Conservation (phyloP, 257 asterid genomes). For the Nicotiana tabacum region DNA sequence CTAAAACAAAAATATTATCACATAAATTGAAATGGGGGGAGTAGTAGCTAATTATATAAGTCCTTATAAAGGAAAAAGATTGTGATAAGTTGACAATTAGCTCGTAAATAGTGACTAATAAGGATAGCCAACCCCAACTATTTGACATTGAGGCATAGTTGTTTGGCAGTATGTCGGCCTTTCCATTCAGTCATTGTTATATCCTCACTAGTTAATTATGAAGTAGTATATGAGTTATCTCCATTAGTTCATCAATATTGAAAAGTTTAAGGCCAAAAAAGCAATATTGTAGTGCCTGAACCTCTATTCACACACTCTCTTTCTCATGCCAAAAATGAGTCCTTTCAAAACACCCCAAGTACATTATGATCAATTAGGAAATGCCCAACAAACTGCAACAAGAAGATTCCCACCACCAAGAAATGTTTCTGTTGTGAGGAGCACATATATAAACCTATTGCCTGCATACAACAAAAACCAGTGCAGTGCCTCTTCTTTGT, state of each 20-base stretch:
- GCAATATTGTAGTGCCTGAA: not conserved
- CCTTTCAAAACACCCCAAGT: conserved; percentile 39
- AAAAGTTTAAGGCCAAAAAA: conserved; percentile 3
- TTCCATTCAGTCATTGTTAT: not conserved
- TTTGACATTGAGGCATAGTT: not conserved
- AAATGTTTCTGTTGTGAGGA: conserved; percentile 34
- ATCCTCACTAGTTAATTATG: not conserved
- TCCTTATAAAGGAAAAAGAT: not conserved
- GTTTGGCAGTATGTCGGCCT: not conserved
- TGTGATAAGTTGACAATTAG: not conserved
- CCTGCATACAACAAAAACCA: conserved; percentile 9
- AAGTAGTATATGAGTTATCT: not conserved
- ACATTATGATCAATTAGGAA: conserved; percentile 31
- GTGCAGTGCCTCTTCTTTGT: not conserved
- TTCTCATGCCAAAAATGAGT: conserved; percentile 54
- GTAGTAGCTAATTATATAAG: no score
- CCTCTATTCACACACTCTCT: conserved; percentile 15
- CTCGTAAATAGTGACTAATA: not conserved
- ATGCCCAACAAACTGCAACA: conserved; percentile 76
- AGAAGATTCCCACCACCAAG: conserved; percentile 51
- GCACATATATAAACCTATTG: conserved; percentile 28
- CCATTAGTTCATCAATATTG: not conserved
- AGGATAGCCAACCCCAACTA: not conserved
- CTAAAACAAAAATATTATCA: no score
- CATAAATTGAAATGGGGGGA: no score